Conservation (phyloP, 2,329 filamentous ascomycete species). For the Hymenoscyphus fraxineus region DNA sequence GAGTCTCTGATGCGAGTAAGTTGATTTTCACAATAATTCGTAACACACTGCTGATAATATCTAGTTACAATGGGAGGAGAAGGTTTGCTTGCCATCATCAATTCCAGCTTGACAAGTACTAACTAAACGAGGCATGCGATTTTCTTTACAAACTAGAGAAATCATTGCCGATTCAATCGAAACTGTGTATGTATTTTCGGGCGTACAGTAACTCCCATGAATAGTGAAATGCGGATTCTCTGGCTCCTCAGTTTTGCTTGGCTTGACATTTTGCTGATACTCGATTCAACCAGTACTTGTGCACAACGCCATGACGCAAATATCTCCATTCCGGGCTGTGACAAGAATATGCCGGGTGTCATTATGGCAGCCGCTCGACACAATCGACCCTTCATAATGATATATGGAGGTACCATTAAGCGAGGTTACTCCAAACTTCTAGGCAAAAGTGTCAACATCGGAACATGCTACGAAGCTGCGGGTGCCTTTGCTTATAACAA, state of each 20-base stretch:
- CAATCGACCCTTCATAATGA: constrained; percentile 90
- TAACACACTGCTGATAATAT: constrained; percentile 37
- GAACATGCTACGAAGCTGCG: constrained; percentile 81
- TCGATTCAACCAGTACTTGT: constrained; percentile 8
- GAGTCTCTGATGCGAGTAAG: constrained; percentile 60
- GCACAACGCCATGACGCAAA: constrained; percentile 76
- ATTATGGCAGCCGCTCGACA: constrained; percentile 42
- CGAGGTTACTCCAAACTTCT: constrained; percentile 79
- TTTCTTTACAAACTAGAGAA: constrained; percentile 84
- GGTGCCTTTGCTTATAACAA: constrained; percentile 78
- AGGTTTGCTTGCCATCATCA: constrained; percentile 47
- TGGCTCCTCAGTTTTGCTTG: not conserved
- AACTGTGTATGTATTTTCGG: constrained; percentile 69
- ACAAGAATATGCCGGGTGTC: constrained; percentile 96
- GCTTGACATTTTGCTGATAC: not conserved
- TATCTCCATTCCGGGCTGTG: constrained; percentile 88
- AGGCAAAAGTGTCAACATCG: constrained; percentile 79
- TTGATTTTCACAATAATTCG: not conserved
- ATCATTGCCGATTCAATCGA: constrained; percentile 94
- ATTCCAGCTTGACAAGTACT: not conserved
- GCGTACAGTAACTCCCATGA: too few relatives aligned
- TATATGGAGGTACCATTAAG: constrained; percentile 88
- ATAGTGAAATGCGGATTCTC: too few relatives aligned
- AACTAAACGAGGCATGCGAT: constrained; percentile 71
- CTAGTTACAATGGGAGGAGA: constrained; percentile 95